Evolutionary conservation across 2,329 filamentous ascomycete genomes (phyloP).

Genomic region (Chaetomiaceae sp.): DNA sequence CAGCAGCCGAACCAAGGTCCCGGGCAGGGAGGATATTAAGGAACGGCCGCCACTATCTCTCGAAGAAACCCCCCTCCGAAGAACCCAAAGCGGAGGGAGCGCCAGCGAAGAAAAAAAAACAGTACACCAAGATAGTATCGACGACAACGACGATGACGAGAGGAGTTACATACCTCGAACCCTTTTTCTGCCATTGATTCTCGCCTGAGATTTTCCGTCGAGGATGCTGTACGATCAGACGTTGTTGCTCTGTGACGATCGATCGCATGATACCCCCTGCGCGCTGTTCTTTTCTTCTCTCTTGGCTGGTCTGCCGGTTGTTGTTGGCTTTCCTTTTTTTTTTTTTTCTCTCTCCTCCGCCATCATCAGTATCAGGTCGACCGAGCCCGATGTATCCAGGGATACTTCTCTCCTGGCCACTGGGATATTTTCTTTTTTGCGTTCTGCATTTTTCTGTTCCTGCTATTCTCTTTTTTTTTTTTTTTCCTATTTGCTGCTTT

Average conservation of each 20-base stretch:
- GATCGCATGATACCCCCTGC: slow-evolving; percentile 25
- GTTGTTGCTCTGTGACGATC: slow-evolving; percentile 19
- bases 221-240: slow-evolving; percentile 23
- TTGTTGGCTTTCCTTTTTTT: background rate
- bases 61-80: too few species aligned
- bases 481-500: background rate
- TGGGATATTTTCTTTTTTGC: background rate
- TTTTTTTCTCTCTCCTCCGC: too few species aligned
- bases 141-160: background rate
- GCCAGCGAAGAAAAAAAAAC: background rate
- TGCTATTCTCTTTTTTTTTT: background rate
- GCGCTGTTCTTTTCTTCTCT: slow-evolving; percentile 6
- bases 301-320: background rate
- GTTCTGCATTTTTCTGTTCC: background rate
- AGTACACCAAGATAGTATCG: background rate
- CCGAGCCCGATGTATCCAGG: background rate
- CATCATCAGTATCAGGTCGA: background rate
- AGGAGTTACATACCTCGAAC: slow-evolving; percentile 5
- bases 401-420: too few species aligned
- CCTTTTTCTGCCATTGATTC: background rate
- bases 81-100: background rate
- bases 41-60: background rate
- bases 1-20: slow-evolving; percentile 38
- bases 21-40: slow-evolving; percentile 41
- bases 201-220: slow-evolving; percentile 1